A percentile compares a stretch with the other conserved stretches of the same genome.
phyloP scores from a whole-genome alignment of 257 asterid species.

The Solanum tarapatanum region DNA sequence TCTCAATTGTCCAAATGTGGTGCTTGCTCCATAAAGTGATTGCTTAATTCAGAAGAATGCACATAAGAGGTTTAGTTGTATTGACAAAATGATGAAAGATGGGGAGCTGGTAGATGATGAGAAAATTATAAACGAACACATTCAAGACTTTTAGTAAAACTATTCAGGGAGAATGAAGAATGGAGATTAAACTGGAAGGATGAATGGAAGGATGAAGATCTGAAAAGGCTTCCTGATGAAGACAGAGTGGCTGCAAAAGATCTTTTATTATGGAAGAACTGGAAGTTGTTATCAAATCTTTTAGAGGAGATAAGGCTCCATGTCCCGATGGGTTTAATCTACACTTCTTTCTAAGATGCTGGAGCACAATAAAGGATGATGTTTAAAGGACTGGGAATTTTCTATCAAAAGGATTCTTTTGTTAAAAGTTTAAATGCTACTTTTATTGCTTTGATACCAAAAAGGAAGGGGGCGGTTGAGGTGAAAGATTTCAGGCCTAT shows the following conservation, averaged over 20 bases:
- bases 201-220: background rate
- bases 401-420: background rate
- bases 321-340: background rate
- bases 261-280: background rate
- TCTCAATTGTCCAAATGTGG: background rate
- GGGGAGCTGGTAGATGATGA: background rate
- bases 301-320: background rate
- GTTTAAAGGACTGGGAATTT: background rate
- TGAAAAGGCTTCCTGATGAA: background rate
- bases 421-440: background rate
- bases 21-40: background rate
- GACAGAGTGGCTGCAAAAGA: background rate
- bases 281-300: background rate
- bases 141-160: background rate
- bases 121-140: background rate
- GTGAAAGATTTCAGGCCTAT: background rate
- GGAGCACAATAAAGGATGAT: background rate
- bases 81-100: background rate
- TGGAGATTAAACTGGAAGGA: background rate
- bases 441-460: background rate
- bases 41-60: background rate
- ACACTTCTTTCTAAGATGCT: background rate
- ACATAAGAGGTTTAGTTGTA: background rate
- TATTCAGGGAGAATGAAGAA: background rate
- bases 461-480: background rate